Evolutionary conservation across 257 asterid species (phyloP), one percentile per base, ranked within the genome.

Genomic region (Catharanthus roseus): DNA sequence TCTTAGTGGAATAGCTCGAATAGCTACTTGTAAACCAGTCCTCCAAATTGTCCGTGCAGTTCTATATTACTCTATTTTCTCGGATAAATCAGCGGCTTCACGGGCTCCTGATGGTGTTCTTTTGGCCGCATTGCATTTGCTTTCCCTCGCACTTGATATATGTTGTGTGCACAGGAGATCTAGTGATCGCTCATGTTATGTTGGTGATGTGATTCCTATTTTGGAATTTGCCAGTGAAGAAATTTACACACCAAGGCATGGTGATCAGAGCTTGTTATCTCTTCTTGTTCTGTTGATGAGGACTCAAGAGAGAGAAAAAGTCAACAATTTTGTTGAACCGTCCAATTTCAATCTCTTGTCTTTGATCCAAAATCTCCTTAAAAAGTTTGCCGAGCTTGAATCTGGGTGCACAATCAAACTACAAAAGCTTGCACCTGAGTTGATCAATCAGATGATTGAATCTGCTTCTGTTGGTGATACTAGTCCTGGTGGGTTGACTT

Each of bases 61-160:
- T 79, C 80, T 88, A 65, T 86, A 86, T 75, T 85, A 91, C 82
- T 95, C 96, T 70, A 89, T 85, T 84, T 88, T 78, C 83, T 77
- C 87, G 16, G 96, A 88, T 47, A 78, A 86, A 76, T 71, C 57
- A 31, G 61, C 80, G 11, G 29, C 82, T 33, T 88, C 92, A 49
- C 93, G 97, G 69, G 96, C 97, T 79, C 92, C 96, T 53, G 95
- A 91, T 79, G 85, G 82, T 77, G 96, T 90, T 70, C 88, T 95
- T 76, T 76, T 85, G 78, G 70, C 82, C 55, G 97, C 91, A 60
- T 79, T 95, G 88, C 99, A 95, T 78, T 86, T 95, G 71, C 84
- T 95, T 80, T 89, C 97, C 50, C 87, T 95, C 47, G 86, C 93
- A 75, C 79, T 95, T 68, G 96, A 95, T 82, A 86, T 88, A 33